Evolutionary conservation across 129 eudicot genomes (phyloP).

Genomic region (Artemisia tridentata): DNA sequence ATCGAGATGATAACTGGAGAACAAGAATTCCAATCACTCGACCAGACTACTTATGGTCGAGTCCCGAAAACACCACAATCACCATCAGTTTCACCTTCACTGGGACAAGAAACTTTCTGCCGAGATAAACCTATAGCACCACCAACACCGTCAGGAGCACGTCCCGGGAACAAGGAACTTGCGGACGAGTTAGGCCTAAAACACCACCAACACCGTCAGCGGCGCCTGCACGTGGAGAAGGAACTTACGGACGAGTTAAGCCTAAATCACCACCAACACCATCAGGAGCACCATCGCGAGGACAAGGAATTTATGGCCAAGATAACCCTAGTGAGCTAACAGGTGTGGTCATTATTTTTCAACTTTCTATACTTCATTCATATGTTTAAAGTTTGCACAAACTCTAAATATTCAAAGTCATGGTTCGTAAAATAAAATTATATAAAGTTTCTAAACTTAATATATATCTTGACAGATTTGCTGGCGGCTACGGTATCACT

Average conservation of each 20-base stretch:
- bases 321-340: not conserved
- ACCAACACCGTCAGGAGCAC: not conserved
- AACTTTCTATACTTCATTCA: too few species aligned
- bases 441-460: too few species aligned
- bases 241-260: not conserved
- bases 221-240: not conserved
- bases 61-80: constrained; percentile 5
- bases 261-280: not conserved
- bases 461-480: too few species aligned
- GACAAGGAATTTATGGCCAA: too few species aligned
- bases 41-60: not conserved
- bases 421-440: too few species aligned
- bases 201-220: not conserved
- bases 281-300: too few species aligned
- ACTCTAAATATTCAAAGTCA: too few species aligned
- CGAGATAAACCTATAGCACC: too few species aligned
- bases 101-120: not conserved
- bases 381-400: too few species aligned
- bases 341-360: too few species aligned
- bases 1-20: not conserved
- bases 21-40: not conserved
- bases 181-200: too few species aligned
- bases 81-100: not conserved
- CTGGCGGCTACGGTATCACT: too few species aligned
- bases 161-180: not conserved